Evolutionary conservation across 2,329 filamentous ascomycete species (phyloP), one percentile per base, ranked within the genome.

Genomic region (Fusarium liriodendri): DNA sequence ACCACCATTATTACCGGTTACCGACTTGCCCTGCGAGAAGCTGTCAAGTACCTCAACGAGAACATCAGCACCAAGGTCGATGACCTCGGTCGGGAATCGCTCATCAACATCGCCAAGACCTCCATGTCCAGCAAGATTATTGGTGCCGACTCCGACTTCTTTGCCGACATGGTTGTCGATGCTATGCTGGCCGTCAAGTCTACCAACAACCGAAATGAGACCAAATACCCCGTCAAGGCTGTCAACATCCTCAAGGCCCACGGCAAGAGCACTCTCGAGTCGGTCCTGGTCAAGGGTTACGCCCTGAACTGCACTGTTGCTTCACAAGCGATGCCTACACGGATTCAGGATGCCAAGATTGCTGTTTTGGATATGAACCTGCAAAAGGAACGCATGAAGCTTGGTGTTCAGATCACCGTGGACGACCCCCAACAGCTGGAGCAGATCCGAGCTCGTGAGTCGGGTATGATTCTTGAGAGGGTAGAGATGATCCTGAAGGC

Each of bases 111-210:
- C 82, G 97, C 97, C 72, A 98, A 96, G 88, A 99, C 97, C 22
- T 98, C 95, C 80, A 99, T 99, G 96, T 98, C 95, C 62, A 97
- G 94, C 88, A 99, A 99, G 87, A 97, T 99, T 81, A 98, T 99
- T 82, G 97, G 97, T 67, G 87, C 94, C 66, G 97, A 99, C 84
- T 95, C 94, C 14, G 95, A 98, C 74, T 99, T 99, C 87, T 99
- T 99, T 81, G 91, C 96, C 77, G 94, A 97, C 85, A 97, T 99
- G 93, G 95, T 95, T 14, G 97, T 99, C 60, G 96, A 99, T 84
- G 95, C 78, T 75, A 98, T 99, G 89, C 92, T 94, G 82, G 93
- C 95, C 63, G 97, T 99, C 80, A 98, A 98, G 89, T 92, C 93
- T 54, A 94, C 93, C 69, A 98, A 98, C 86, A 95, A 94, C 86